Conservation (phyloP, 208 protist species). For the Endotrypanum monterogeii region DNA sequence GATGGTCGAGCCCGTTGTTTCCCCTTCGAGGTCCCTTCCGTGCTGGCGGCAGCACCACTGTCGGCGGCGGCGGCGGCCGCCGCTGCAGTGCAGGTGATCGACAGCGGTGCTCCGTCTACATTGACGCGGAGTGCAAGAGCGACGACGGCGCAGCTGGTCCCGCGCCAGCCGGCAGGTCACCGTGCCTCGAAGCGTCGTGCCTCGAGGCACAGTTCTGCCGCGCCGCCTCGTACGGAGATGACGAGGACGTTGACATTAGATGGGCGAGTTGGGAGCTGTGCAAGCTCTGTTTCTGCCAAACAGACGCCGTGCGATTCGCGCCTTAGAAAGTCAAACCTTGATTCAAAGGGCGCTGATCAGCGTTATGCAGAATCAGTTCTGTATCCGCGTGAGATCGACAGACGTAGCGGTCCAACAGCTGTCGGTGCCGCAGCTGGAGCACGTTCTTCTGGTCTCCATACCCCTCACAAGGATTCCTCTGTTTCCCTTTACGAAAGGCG, state of each 20-base stretch:
- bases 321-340: not conserved
- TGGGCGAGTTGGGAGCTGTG: not conserved
- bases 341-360: not conserved
- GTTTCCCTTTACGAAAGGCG: constrained; percentile 29
- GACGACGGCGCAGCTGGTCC: not conserved
- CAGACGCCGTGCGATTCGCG: not conserved
- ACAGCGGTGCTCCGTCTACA: not conserved
- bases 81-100: constrained; percentile 19
- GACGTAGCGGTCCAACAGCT: not conserved
- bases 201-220: not conserved
- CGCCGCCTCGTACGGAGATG: not conserved
- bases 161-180: not conserved
- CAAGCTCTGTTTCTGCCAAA: not conserved
- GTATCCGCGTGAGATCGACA: not conserved
- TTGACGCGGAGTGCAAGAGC: not conserved
- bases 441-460: not conserved
- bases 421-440: not conserved
- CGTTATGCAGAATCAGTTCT: not conserved
- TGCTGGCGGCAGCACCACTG: constrained; percentile 20
- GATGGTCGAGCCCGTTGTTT: constrained; percentile 15
- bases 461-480: not conserved
- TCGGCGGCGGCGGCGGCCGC: constrained; percentile 18
- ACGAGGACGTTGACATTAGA: not conserved
- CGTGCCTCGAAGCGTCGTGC: not conserved
- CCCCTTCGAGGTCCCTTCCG: constrained; percentile 23